These are phyloP conservation scores for Aspergillus ochraceoroseus DNA, from an alignment of 2,329 filamentous ascomycete genomes.

Conservation along the genomic window DNA sequence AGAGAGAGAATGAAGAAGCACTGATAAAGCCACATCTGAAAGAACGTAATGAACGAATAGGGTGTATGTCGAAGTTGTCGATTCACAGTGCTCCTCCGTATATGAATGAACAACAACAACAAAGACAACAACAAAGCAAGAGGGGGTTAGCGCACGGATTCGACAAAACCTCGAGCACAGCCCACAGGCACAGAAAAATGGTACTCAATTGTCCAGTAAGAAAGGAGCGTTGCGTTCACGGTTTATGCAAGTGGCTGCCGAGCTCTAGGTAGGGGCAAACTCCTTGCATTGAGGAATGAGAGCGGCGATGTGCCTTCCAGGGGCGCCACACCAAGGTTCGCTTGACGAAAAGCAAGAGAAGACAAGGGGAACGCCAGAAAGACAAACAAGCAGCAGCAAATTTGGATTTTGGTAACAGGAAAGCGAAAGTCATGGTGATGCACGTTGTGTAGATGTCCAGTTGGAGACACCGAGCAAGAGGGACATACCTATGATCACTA, in stretches of 20 bases:
- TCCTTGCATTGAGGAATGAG: constrained; percentile 14
- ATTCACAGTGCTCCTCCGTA: constrained; percentile 2
- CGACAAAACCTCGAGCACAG: neutral
- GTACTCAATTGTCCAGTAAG: constrained; percentile 3
- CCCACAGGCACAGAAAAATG: neutral
- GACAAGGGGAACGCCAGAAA: neutral
- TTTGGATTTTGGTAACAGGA: no score
- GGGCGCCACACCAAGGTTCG: constrained; percentile 9
- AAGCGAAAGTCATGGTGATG: no score
- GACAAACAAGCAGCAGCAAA: no score
- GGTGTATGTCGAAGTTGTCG: neutral
- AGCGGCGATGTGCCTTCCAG: constrained; percentile 3
- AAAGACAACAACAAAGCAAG: constrained; percentile 12
- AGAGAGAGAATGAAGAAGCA: constrained; percentile 3
- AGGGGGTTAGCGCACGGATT: neutral
- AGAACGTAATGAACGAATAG: neutral
- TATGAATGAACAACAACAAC: constrained; percentile 11
- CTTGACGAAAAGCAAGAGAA: neutral
- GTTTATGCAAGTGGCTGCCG: constrained; percentile 11
- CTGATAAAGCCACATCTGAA: neutral
- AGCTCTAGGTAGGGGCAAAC: constrained; percentile 10
- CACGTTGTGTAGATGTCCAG: neutral
- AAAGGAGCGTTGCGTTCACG: neutral
- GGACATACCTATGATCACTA: constrained; percentile 8
- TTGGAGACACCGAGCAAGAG: neutral